Evolutionary conservation across 2,329 filamentous ascomycete species (phyloP).

Genomic region (Colletotrichum ledebouriae): DNA sequence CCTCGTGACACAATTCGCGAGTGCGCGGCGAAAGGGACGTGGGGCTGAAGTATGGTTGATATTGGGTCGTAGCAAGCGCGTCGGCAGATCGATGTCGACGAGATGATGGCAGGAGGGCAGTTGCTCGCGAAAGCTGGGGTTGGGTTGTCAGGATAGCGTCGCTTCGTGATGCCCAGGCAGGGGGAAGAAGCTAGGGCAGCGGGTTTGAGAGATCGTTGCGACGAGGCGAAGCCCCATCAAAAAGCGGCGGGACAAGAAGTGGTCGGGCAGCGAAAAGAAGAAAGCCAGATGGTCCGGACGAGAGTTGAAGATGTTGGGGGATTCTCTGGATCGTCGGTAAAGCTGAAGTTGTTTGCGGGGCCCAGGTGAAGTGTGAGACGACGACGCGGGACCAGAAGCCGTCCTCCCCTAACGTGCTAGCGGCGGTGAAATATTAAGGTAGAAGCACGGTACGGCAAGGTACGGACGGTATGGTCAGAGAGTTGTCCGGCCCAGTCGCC

Average conservation of each 20-base stretch:
- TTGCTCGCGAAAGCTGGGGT: constrained; percentile 40
- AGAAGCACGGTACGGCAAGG: constrained; percentile 23
- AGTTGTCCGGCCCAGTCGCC: constrained; percentile 32
- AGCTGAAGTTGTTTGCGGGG: constrained; percentile 44
- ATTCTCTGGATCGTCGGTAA: constrained; percentile 42
- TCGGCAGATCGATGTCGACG: constrained; percentile 39
- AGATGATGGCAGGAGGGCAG: constrained; percentile 37
- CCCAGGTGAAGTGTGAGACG: constrained; percentile 43
- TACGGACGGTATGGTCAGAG: constrained; percentile 27
- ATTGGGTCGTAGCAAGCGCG: constrained; percentile 31
- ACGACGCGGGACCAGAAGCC: constrained; percentile 43
- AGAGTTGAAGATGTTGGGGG: constrained; percentile 29
- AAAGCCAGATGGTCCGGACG: constrained; percentile 30
- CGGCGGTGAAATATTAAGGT: constrained; percentile 42
- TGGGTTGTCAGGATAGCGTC: constrained; percentile 36
- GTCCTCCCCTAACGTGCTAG: constrained; percentile 41
- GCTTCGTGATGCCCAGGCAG: constrained; percentile 35
- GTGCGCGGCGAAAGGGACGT: constrained; percentile 18
- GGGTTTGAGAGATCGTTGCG: constrained; percentile 29
- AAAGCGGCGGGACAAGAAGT: constrained; percentile 25
- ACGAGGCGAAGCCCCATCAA: constrained; percentile 36
- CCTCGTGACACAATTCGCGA: constrained; percentile 6
- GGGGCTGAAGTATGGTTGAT: constrained; percentile 2
- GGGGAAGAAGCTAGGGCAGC: constrained; percentile 30
- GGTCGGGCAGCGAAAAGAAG: constrained; percentile 36